Evolutionary conservation across 257 asterid species (phyloP), one percentile per base, ranked within the genome.

Genomic region (Cruciata laevipes): DNA sequence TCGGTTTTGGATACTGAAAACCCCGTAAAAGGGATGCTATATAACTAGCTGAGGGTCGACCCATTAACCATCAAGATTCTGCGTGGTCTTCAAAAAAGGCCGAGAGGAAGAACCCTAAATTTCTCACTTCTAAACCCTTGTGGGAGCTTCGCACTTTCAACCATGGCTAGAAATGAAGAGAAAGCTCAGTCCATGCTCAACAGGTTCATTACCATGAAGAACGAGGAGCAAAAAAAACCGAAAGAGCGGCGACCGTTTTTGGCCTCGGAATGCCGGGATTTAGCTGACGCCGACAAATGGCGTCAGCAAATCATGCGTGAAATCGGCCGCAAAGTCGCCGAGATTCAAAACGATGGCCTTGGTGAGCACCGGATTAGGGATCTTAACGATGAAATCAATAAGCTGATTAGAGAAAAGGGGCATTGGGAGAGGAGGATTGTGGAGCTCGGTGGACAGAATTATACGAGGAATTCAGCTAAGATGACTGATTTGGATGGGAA

Each of bases 111-210:
- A 52, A 52, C 59, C 61, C 61, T 20, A 21, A 55, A 8, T 40
- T 40, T n/a, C 31, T 17, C 21, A 30, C 59, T 55, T 7, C 40
- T 7, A 24, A 55, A 57, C 65, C 64, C 44, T 47, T 18, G 17
- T 12, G 61, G 31, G 51, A 16, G 11, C 20, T 17, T 64, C 23
- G 20, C 31, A 40, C 9, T 8, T 4, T 38, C 77, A 75, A 65
- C 90, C 86, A 93, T 88, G 99, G 97, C 99, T 76, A 95, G 99
- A 65, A 93, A 93, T 78, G 96, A 93, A 63, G 99, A 90, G 90
- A 93, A 93, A 78, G 95, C 99, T 55, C 99, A 93, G 73, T 93
- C 95, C 55, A 93, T 90, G 96, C 86, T 93, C 37, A 93, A 90
- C 27, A 86, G 96, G 2, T 93, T 93, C 83, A 84, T 90, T 68